phyloP scores from a whole-genome alignment of 2,329 filamentous ascomycete genomes.

The Colletotrichum ledebouriae region DNA sequence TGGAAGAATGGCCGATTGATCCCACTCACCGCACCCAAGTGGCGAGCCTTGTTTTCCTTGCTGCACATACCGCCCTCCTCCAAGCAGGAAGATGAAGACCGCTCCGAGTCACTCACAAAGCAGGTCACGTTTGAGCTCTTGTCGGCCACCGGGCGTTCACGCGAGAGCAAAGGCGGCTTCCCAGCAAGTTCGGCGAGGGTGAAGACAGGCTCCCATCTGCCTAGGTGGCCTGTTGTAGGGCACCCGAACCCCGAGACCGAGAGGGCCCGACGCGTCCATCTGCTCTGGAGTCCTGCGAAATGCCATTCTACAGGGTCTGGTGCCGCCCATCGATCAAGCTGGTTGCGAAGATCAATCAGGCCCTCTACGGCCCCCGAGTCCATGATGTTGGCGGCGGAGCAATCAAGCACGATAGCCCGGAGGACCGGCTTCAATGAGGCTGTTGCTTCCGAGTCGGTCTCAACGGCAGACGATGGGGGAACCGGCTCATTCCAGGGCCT shows the following conservation, averaged over 20 bases:
- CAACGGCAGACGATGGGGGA: constrained; percentile 45
- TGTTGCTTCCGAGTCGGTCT: not conserved
- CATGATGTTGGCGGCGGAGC: constrained; percentile 67
- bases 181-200: constrained; percentile 43
- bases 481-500: constrained; percentile 69
- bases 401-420: constrained; percentile 69
- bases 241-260: constrained; percentile 68
- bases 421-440: constrained; percentile 54
- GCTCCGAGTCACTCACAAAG: not conserved
- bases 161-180: constrained; percentile 13
- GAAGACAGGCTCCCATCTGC: constrained; percentile 41
- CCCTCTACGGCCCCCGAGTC: constrained; percentile 71
- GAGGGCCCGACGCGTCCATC: constrained; percentile 70
- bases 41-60: constrained; percentile 8
- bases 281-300: constrained; percentile 66
- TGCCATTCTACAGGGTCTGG: constrained; percentile 65
- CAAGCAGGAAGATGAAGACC: not conserved
- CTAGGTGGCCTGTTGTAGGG: constrained; percentile 42
- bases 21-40: constrained; percentile 49
- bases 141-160: accelerated
- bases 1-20: constrained; percentile 64
- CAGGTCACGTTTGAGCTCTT: not conserved
- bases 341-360: constrained; percentile 66
- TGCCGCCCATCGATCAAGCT: constrained; percentile 66
- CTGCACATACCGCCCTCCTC: constrained; percentile 7